Evolutionary conservation across 768 basidiomycete species (phyloP).

Genomic region (Tricholoma bakamatsutake): DNA sequence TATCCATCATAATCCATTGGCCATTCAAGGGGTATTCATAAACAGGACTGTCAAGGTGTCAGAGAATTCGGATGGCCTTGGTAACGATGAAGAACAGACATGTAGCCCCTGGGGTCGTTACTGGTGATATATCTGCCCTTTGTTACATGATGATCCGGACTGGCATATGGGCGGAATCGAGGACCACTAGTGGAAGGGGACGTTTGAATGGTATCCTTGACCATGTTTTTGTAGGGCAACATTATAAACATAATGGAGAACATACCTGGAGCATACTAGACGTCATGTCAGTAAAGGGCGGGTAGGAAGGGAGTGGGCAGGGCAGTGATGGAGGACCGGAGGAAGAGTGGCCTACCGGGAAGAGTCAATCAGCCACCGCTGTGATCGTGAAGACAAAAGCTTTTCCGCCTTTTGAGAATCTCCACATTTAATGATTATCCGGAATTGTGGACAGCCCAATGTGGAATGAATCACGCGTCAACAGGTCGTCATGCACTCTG

Average conservation of each 20-base stretch:
- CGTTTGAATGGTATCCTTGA: conserved; percentile 38
- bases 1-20: conserved; percentile 96
- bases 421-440: conserved; percentile 23
- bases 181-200: conserved; percentile 33
- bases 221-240: conserved; percentile 1
- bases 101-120: conserved; percentile 85
- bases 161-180: conserved; percentile 64
- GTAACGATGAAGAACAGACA: conserved; percentile 41
- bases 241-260: background rate
- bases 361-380: background rate
- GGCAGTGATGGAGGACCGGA: conserved; percentile 16
- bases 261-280: conserved; percentile 40
- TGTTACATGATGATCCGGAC: conserved; percentile 72
- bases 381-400: background rate
- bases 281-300: conserved; percentile 30
- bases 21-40: conserved; percentile 87
- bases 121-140: conserved; percentile 87
- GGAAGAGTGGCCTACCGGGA: conserved; percentile 10
- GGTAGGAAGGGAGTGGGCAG: conserved; percentile 12
- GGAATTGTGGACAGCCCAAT: conserved; percentile 29
- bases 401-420: conserved; percentile 18
- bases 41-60: conserved; percentile 50
- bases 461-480: conserved; percentile 39
- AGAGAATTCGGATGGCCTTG: background rate
- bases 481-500: conserved; percentile 32